Conservation (phyloP, 2,329 filamentous ascomycete genomes). For the Monilinia polystroma region DNA sequence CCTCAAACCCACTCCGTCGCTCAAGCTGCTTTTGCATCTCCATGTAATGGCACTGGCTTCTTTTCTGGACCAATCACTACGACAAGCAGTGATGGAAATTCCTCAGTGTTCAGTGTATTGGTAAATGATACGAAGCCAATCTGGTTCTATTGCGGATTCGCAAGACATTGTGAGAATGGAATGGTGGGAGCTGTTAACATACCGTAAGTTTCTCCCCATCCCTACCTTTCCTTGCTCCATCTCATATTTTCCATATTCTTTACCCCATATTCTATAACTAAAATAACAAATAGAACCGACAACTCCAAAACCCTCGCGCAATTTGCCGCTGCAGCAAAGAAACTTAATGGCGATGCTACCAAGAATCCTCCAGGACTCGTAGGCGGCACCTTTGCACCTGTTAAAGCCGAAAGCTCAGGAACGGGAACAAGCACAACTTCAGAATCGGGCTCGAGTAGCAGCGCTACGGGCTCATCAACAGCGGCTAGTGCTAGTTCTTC, state of each 20-base stretch:
- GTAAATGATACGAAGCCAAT: conserved; percentile 45
- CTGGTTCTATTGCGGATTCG: conserved; percentile 47
- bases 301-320: neutral
- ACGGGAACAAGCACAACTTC: neutral
- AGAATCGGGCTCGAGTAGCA: neutral
- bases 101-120: conserved; percentile 44
- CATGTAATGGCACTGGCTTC: conserved; percentile 38
- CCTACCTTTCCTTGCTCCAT: neutral
- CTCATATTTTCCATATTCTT: neutral
- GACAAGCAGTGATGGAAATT: conserved; percentile 26
- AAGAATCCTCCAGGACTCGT: neutral
- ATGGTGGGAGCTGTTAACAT: conserved; percentile 48
- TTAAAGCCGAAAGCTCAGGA: neutral
- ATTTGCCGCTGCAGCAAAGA: conserved; percentile 4
- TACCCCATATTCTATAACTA: neutral
- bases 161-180: conserved; percentile 44
- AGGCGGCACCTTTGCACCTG: neutral
- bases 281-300: neutral
- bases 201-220: conserved; percentile 28
- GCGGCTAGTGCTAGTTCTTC: neutral
- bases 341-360: neutral
- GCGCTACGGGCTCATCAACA: neutral
- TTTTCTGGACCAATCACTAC: conserved; percentile 31
- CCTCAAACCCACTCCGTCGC: conserved; percentile 52
- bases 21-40: conserved; percentile 40